Conservation (phyloP, 345 rosid genomes). For the Cardiospermum halicacabum region DNA sequence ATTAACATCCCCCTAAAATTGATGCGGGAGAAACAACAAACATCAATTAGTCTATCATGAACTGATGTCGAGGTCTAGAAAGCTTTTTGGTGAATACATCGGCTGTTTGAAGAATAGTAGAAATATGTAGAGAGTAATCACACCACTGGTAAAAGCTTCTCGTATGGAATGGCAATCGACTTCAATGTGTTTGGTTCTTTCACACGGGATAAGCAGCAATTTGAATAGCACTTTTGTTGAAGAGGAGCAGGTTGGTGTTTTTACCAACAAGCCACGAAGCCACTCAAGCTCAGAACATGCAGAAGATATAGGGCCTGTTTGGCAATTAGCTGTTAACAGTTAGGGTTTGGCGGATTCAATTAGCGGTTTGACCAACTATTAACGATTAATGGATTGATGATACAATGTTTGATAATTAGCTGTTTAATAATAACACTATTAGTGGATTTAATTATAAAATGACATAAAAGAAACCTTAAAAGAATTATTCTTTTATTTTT, state of each 20-base stretch:
- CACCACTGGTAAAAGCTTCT: background rate
- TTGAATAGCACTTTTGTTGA: slow-evolving; percentile 4
- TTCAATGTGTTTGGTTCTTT: background rate
- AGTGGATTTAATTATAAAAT: too few relatives aligned
- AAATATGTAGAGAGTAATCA: background rate
- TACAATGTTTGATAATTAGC: too few relatives aligned
- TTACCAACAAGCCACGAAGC: background rate
- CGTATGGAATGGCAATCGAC: background rate
- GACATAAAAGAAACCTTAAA: too few relatives aligned
- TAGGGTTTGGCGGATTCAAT: too few relatives aligned
- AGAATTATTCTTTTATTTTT: too few relatives aligned
- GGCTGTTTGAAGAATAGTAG: background rate
- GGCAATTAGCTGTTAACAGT: too few relatives aligned
- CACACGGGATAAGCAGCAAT: background rate
- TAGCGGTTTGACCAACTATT: too few relatives aligned
- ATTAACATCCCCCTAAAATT: too few relatives aligned
- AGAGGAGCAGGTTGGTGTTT: slow-evolving; percentile 1
- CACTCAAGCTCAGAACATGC: background rate
- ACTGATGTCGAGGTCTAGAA: background rate
- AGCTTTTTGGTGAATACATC: background rate
- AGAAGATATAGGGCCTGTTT: background rate
- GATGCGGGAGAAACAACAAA: background rate
- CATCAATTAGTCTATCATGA: background rate
- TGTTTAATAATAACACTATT: too few relatives aligned
- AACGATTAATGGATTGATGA: too few relatives aligned